phyloP scores from a whole-genome alignment of 2,329 filamentous ascomycete species.

The Sporothrix curviconia region DNA sequence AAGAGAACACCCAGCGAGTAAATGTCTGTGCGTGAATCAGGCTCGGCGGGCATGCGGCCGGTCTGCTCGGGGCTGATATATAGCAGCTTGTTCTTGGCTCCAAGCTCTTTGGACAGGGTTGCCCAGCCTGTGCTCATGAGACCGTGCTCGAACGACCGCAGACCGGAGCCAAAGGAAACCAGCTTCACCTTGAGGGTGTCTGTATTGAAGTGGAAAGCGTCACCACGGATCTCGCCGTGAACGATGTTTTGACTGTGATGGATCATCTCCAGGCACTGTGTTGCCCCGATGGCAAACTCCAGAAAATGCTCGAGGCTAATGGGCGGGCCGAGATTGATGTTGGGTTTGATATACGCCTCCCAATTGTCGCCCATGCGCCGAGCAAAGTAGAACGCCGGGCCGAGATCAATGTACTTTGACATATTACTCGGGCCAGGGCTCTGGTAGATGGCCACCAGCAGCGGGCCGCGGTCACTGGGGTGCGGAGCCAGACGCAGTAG shows the following conservation, averaged over 20 bases:
- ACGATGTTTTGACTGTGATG: conserved; percentile 82
- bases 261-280: conserved; percentile 80
- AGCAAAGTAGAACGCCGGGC: conserved; percentile 63
- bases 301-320: conserved; percentile 72
- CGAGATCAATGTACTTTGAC: conserved; percentile 64
- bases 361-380: conserved; percentile 46
- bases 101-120: conserved; percentile 70
- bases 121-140: conserved; percentile 83
- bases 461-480: conserved; percentile 60
- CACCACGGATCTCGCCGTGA: conserved; percentile 83
- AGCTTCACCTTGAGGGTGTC: conserved; percentile 68
- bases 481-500: conserved; percentile 64
- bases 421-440: conserved; percentile 70
- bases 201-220: conserved; percentile 80
- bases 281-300: conserved; percentile 83
- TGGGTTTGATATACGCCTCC: conserved; percentile 35
- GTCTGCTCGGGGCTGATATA: conserved; percentile 95
- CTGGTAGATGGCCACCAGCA: conserved; percentile 77
- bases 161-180: conserved; percentile 78
- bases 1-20: conserved; percentile 87
- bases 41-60: conserved; percentile 84
- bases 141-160: conserved; percentile 84
- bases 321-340: conserved; percentile 46
- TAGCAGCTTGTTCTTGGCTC: conserved; percentile 80
- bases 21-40: conserved; percentile 86